phyloP scores from a whole-genome alignment of 1,284 basidiomycete species.

The Neolentinus lepideus region DNA sequence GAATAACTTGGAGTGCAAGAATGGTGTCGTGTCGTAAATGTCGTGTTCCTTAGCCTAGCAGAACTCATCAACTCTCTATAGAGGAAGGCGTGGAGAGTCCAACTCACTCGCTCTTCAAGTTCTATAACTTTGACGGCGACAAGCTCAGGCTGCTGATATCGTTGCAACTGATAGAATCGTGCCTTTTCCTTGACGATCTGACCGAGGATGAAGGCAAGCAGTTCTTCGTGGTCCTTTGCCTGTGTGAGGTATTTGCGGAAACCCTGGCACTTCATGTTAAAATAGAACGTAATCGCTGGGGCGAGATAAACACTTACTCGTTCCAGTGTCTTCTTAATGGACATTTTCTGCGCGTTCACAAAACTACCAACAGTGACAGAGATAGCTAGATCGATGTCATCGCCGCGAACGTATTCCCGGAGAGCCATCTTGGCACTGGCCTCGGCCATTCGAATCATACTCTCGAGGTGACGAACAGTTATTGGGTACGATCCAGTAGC shows the following conservation, averaged over 20 bases:
- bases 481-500: constrained; percentile 98
- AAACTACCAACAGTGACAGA: constrained; percentile 94
- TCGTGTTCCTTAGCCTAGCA: constrained; percentile 89
- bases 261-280: constrained; percentile 39
- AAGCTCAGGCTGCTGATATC: constrained; percentile 69
- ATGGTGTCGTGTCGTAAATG: constrained; percentile 85
- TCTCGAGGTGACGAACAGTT: constrained; percentile 96
- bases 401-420: constrained; percentile 90
- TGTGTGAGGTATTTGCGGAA: constrained; percentile 98
- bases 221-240: constrained; percentile 91
- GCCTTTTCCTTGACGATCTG: constrained; percentile 94
- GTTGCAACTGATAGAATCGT: constrained; percentile 72
- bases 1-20: constrained; percentile 84
- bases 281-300: constrained; percentile 2
- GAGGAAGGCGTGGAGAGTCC: not conserved
- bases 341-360: constrained; percentile 95
- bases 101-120: constrained; percentile 73
- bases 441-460: constrained; percentile 99
- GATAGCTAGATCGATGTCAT: constrained; percentile 97
- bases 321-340: constrained; percentile 96
- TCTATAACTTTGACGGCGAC: constrained; percentile 73
- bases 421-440: constrained; percentile 98
- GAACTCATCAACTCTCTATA: constrained; percentile 7
- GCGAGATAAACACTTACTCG: constrained; percentile 48
- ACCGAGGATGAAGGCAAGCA: constrained; percentile 91